phyloP scores from a whole-genome alignment of 2,329 filamentous ascomycete species.

The Paecilomyces sp. region DNA sequence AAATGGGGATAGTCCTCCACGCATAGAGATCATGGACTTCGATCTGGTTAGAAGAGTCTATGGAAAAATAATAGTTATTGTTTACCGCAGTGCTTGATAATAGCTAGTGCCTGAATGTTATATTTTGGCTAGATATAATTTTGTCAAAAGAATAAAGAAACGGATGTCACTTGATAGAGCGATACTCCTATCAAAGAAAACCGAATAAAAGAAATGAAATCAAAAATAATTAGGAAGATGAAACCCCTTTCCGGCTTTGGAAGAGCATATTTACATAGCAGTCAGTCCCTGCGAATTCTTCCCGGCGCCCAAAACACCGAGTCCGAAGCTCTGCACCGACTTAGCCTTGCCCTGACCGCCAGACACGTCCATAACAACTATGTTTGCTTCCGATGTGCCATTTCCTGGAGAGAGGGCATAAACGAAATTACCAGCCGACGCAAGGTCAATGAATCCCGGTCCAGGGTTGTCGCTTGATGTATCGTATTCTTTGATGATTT shows the following conservation, averaged over 20 bases:
- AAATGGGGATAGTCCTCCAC: no score
- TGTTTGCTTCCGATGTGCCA: slow-evolving; percentile 27
- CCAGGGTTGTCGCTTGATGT: slow-evolving; percentile 37
- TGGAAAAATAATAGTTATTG: no score
- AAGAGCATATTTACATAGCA: neutral
- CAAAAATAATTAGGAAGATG: no score
- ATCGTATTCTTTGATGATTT: slow-evolving; percentile 39
- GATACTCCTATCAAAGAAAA: no score
- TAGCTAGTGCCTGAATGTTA: no score
- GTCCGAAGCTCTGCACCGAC: slow-evolving; percentile 31
- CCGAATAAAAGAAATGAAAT: no score
- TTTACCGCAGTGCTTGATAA: no score
- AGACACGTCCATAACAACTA: slow-evolving; percentile 36
- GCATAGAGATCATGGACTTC: no score
- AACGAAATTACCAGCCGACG: slow-evolving; percentile 46
- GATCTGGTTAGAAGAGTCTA: no score
- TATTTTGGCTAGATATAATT: no score
- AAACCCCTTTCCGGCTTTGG: neutral
- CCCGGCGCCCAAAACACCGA: slow-evolving; percentile 17
- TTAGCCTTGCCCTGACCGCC: slow-evolving; percentile 13
- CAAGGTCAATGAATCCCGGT: slow-evolving; percentile 50
- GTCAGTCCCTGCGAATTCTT: slow-evolving; percentile 31
- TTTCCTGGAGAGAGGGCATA: slow-evolving; percentile 53
- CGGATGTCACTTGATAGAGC: no score
- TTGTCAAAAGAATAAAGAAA: no score